Evolutionary conservation across 2,329 filamentous ascomycete genomes (phyloP), one percentile per base, ranked within the genome.

Genomic region (Clonostachys byssicola): DNA sequence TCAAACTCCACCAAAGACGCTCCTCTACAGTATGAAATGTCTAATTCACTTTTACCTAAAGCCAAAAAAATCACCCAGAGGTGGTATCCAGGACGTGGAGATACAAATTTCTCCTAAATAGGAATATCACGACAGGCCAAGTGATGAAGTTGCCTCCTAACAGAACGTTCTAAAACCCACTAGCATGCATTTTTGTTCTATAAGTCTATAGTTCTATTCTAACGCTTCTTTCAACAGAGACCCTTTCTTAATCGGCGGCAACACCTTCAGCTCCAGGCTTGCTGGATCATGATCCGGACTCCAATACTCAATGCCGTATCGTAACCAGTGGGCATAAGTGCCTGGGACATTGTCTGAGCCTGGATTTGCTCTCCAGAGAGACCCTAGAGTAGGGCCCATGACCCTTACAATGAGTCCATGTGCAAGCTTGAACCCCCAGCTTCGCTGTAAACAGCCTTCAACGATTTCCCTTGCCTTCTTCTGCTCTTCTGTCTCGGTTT

Each of bases 401-500:
- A 80, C 68, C 35, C 69, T 64, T 9, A 80, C 42, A 20, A 80
- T 80, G 20, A 80, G 53, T 0, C 77, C 77, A 51, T 80, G 76
- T 1, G 75, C 75, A 8, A 82, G 59, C 60, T 81, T 81, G 57
- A 81, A 75, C 2, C 70, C 72, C 56, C 77, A 81, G 51, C 75
- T 78, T 49, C 59, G 64, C 13, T 52, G 56, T n/a, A 81, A 57
- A 49, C 73, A 75, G 1, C 54, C 65, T 56, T 80, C 73, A 1
- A 82, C 75, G 44, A 81, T 74, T 50, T 70, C 61, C 34, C 74
- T 64, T 1, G 78, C 78, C 40, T 65, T 52, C 18, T 53, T 62
- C 58, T 82, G 78, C 39, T 77, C 71, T 2, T 56, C 59, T 13
- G 46, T 55, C 39, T 60, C 56, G 4, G 14, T 14, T 54, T 62